phyloP scores from a whole-genome alignment of 352 stramenopile species.

The Phytophthora colocasiae region DNA sequence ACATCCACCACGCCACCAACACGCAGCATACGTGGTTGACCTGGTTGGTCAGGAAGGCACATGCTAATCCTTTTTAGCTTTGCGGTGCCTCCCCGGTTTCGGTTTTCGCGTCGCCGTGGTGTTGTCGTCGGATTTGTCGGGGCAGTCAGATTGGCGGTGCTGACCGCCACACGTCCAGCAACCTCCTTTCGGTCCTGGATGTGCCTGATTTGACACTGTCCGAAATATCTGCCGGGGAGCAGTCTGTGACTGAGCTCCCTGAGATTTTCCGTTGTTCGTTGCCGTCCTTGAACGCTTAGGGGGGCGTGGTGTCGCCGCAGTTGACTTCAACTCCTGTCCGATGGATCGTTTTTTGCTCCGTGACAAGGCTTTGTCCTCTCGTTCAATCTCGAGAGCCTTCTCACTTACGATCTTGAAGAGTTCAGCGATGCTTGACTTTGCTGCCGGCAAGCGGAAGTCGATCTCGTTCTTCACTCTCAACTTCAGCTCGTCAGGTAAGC shows the following conservation, averaged over 20 bases:
- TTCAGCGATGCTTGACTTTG: conserved; percentile 11
- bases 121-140: not conserved
- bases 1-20: conserved; percentile 13
- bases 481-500: conserved; percentile 8
- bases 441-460: conserved; percentile 8
- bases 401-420: conserved; percentile 18
- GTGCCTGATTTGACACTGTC: not conserved
- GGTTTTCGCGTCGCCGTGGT: not conserved
- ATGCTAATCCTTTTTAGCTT: conserved; percentile 21
- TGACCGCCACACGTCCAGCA: conserved; percentile 28
- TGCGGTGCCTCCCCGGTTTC: conserved; percentile 10
- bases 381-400: conserved; percentile 16
- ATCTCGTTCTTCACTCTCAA: conserved; percentile 16
- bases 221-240: conserved; percentile 14
- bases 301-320: too few species aligned
- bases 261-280: not conserved
- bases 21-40: conserved; percentile 5
- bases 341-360: conserved; percentile 1
- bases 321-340: too few species aligned
- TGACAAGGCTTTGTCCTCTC: conserved; percentile 1
- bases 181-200: conserved; percentile 9
- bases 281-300: too few species aligned
- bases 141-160: conserved; percentile 14
- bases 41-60: conserved; percentile 6
- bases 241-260: not conserved